Evolutionary conservation across 1,284 basidiomycete species (phyloP).

Genomic region (Rhodotorula glutinis): DNA sequence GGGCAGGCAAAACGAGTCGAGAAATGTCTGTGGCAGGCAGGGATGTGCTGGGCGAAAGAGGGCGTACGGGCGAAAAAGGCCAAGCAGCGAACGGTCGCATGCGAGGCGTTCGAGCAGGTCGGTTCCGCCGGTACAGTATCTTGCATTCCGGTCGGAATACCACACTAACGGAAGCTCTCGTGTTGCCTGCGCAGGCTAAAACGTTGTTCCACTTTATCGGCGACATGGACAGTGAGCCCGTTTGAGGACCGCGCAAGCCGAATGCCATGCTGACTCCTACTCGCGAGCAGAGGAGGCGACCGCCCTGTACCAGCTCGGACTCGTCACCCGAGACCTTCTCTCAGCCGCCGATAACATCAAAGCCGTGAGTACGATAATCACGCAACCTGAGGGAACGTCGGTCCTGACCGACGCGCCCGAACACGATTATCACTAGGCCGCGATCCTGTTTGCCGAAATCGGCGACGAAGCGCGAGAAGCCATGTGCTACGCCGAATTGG

Average conservation of each 20-base stretch:
- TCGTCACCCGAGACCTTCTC: constrained; percentile 2
- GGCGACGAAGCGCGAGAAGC: constrained; percentile 16
- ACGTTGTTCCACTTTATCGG: constrained; percentile 10
- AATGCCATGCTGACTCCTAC: not conserved
- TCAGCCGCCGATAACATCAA: constrained; percentile 12
- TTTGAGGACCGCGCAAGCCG: too few relatives aligned
- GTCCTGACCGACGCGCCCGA: not conserved
- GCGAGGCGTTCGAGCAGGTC: constrained; percentile 15
- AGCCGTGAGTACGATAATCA: not conserved
- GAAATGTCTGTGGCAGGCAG: constrained; percentile 22
- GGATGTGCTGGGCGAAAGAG: constrained; percentile 8
- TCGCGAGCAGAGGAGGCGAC: constrained; percentile 18
- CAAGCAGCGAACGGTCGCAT: constrained; percentile 3
- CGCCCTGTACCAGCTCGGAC: constrained; percentile 20
- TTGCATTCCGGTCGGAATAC: too few relatives aligned
- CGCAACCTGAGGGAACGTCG: too few relatives aligned
- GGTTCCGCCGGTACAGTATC: too few relatives aligned
- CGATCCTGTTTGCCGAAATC: constrained; percentile 13
- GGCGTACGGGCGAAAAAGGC: constrained; percentile 7
- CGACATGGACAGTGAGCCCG: constrained; percentile 14
- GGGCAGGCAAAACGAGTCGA: constrained; percentile 5
- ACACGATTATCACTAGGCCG: constrained; percentile 5
- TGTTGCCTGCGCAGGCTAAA: not conserved
- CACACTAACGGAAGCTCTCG: too few relatives aligned
- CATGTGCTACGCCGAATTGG: constrained; percentile 24